Conservation (phyloP, 768 basidiomycete genomes). For the Suillus subalutaceus region DNA sequence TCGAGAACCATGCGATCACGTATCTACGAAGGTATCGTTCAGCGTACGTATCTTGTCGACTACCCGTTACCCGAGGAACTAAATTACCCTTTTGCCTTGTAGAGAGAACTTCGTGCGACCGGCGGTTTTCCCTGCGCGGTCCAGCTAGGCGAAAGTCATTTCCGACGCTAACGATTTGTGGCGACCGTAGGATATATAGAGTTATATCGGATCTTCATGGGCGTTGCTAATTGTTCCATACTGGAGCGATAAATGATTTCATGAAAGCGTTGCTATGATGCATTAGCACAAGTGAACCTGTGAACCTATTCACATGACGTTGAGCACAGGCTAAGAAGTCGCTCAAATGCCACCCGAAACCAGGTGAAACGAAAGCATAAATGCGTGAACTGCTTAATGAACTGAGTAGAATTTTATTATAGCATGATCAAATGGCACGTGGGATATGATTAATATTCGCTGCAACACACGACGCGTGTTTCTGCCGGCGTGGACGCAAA, state of each 20-base stretch:
- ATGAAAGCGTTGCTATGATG: conserved; percentile 35
- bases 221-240: conserved; percentile 24
- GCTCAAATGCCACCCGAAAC: conserved; percentile 29
- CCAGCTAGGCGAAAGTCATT: conserved; percentile 32
- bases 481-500: conserved; percentile 13
- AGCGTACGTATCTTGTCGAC: conserved; percentile 61
- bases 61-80: conserved; percentile 5
- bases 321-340: conserved; percentile 20
- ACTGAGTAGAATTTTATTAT: conserved; percentile 30
- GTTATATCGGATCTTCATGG: conserved; percentile 18
- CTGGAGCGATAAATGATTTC: conserved; percentile 25
- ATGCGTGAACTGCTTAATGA: conserved; percentile 10
- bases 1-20: conserved; percentile 88
- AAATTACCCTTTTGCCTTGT: conserved; percentile 18
- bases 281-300: conserved; percentile 15
- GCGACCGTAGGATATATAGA: conserved; percentile 15
- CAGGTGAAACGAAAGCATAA: conserved; percentile 21
- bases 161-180: conserved; percentile 31
- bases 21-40: conserved; percentile 89
- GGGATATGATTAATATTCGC: conserved; percentile 13
- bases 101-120: conserved; percentile 73
- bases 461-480: conserved; percentile 14
- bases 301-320: conserved; percentile 23
- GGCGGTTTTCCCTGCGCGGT: conserved; percentile 61
- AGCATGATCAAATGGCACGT: conserved; percentile 29